Conservation (phyloP, 176 grass and related monocot species). For the Stipa capillata region DNA sequence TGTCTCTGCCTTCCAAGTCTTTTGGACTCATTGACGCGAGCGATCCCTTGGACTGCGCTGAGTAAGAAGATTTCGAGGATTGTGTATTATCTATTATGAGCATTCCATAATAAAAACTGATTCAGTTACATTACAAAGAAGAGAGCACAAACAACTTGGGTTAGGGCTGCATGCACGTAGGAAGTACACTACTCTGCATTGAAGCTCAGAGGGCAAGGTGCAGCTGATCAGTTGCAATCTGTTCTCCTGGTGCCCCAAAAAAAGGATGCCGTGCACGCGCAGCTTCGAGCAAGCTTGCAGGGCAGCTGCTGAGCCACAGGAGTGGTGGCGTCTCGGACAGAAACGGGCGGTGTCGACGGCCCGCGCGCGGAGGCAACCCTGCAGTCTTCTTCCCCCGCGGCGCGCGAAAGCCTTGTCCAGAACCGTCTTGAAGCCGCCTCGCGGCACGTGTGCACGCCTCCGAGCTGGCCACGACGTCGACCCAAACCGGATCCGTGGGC, state of each 20-base stretch:
- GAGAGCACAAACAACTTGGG: too few species aligned
- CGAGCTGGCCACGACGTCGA: neutral
- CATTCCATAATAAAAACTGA: too few species aligned
- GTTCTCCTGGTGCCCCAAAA: neutral
- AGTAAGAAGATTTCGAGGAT: too few species aligned
- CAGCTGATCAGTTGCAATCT: too few species aligned
- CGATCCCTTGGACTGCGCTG: too few species aligned
- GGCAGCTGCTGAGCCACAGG: neutral
- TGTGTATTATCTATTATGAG: too few species aligned
- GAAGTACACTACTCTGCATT: too few species aligned
- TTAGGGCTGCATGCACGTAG: too few species aligned
- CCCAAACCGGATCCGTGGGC: neutral
- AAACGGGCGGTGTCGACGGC: neutral
- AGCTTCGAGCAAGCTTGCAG: neutral
- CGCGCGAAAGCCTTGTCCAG: neutral
- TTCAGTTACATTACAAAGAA: too few species aligned
- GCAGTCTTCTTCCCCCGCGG: neutral
- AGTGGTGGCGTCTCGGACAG: neutral
- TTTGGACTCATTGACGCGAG: too few species aligned
- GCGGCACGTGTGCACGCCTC: neutral
- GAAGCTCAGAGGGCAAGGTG: too few species aligned
- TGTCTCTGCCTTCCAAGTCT: too few species aligned
- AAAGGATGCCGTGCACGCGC: neutral
- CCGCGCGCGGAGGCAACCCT: constrained; percentile 1
- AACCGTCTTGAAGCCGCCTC: neutral